Evolutionary conservation across 78 protist species (phyloP), one percentile per base, ranked within the genome.

Genomic region (Dictyostelium intermedium): DNA sequence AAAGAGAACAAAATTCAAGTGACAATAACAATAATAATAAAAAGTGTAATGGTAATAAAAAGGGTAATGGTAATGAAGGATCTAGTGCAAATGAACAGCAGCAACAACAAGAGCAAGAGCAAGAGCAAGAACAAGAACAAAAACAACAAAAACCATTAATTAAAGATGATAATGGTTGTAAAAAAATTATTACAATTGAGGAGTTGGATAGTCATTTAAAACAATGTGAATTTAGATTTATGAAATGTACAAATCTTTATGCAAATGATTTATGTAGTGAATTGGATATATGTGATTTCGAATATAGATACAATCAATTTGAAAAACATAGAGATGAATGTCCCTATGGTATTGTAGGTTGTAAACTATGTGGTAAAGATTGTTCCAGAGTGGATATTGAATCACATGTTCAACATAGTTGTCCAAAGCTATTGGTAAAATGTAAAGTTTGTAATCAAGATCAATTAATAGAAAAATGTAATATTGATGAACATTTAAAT

Each of bases 121-220:
- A 16, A 20, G 25, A 56, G 20, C 66, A 56, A 56, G 23, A 18
- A 45, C 16, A 45, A 20, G 25, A 56, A 56, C 25, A 20, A 56
- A 8, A 56, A 56, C 25, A 56, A 56, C 10, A 6, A 27, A 20
- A 66, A 27, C 37, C 1, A 66, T 66, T 66, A 27, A 27, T 66
- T 25, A 66, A 66, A 27, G 74, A 66, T 66, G 27, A 56, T 5
- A 72, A 72, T 72, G 79, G 79, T 34, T 72, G 79, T 72, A 72
- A 72, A 72, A 11, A 27, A 72, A 72, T 72, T 14, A 13, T 32
- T 14, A 72, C 79, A 34, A 72, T 72, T 6, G 79, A 72, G 16
- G 45, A 72, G 34, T 34, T 72, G 34, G 79, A 72, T 32, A 32
- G 25, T 32, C 79, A 72, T 32, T 32, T 32, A 32, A 72, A 72